Base-by-base conservation (phyloP, 2,329 filamentous ascomycete genomes). In the Monilinia fructigena region DNA sequence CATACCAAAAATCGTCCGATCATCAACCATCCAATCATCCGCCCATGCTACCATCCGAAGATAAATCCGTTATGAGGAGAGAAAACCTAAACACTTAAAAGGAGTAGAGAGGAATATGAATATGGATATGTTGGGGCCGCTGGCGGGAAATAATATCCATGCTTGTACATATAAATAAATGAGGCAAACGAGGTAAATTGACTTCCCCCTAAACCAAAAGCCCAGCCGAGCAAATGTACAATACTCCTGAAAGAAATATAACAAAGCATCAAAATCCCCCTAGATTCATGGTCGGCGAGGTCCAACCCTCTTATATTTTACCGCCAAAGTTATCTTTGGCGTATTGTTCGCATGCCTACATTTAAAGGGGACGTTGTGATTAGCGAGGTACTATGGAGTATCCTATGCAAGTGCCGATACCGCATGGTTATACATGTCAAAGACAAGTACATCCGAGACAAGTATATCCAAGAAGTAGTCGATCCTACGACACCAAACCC, bases 251-350 rank as follows among this genome's bases (percentile, higher is more conserved):
- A 53, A 35, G 12, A 31, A 14, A n/a, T 8, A 11, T n/a, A 58
- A 7, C 20, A 48, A n/a, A 59, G 42, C n/a, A 59, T 59, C 20
- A 18, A 18, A 42, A 35, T 14, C 50, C 58, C 38, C 40, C 40
- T 42, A 42, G 54, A 42, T 40, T 2, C 50, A 10, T 14, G 26
- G 14, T 7, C 56, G 35, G 40, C 38, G 16, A 40, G 20, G 10
- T 35, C 35, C 65, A 42, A 16, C 35, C 26, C 10, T 26, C 12
- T 66, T 72, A 75, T 70, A 70, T 68, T 64, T 74, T 72, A 48
- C 70, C 72, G 35, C 64, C 69, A 75, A 96, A 96, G 79, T 98
- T 91, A 78, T 98, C 94, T 79, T 97, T 97, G 67, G 94, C 94
- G 78, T 97, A 97, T 79, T 97, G 93, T 76, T 93, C 90, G 80